Base-by-base conservation (phyloP, 805 yeast species). In the Zygoascus biomembranicola region DNA sequence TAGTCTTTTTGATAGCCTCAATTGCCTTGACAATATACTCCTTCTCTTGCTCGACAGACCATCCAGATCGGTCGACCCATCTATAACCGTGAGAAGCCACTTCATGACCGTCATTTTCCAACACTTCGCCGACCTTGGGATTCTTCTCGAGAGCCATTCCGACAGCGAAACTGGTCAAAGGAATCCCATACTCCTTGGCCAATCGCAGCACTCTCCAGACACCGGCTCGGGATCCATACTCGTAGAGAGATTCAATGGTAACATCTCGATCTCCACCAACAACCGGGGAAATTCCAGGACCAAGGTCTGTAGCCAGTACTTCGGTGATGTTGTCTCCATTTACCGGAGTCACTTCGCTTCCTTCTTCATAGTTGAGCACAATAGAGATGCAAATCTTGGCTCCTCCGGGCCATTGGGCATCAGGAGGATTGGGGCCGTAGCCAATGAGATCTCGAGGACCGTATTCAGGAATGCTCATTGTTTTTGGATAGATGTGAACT, bases 81-180 rank as follows among this genome's bases (percentile, higher is more conserved):
- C 74, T 60, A 39, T 66, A 59, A 9, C 71, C 71, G 55, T 71
- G 75, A 39, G 69, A 67, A 18, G 68, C 72, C 32, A 71, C 68
- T 52, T 71, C 74, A 57, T 69, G 72, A 8, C 74, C 74, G 42
- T 66, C 73, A 44, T 70, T 63, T 35, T 62, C 67, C 52, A 69
- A 66, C 0, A 71, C 73, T 35, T 60, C 59, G 18, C 70, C 73
- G 41, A 69, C 70, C 13, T 57, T 64, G 4, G 70, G 69, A 46
- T 69, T 63, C 49, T 62, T 63, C 43, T 62, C 67, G 32, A 71
- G 62, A 10, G 75, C 75, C 51, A 68, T 69, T 9, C 71, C 75
- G 50, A 72, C 74, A 13, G 70, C 75, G 54, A 65, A 70, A 5
- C 68, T 59, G 9, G 75, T 71, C 56, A 71, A 62, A 43, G 63